Conservation (phyloP, 345 rosid species). For the Euphorbia tirucalli region DNA sequence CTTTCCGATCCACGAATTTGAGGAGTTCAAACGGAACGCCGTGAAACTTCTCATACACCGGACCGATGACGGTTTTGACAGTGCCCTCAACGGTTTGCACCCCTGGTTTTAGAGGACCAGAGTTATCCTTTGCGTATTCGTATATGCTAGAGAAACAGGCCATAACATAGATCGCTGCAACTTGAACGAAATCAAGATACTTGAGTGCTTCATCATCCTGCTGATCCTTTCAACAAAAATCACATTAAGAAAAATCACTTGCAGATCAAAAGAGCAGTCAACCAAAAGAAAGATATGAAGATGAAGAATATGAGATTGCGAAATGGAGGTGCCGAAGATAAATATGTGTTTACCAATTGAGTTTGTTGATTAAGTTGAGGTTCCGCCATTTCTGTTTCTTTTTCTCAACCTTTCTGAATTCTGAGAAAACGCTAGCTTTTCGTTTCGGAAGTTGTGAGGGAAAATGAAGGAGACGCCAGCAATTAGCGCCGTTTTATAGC, state of each 20-base stretch:
- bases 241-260: too few species aligned
- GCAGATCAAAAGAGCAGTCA: too few species aligned
- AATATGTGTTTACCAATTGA: conserved; percentile 17
- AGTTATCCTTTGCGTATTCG: conserved; percentile 65
- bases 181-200: conserved; percentile 60
- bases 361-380: conserved; percentile 22
- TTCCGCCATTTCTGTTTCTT: conserved; percentile 26
- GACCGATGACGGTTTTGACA: conserved; percentile 55
- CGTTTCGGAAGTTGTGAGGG: not conserved
- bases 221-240: conserved; percentile 17
- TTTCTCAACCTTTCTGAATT: not conserved
- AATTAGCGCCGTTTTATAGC: too few species aligned
- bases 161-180: conserved; percentile 39
- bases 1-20: conserved; percentile 66
- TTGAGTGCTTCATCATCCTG: conserved; percentile 42
- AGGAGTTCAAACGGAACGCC: conserved; percentile 61
- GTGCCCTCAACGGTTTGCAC: conserved; percentile 62
- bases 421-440: not conserved
- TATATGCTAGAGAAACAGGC: conserved; percentile 48
- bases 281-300: too few species aligned
- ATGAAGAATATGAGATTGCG: not conserved
- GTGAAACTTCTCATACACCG: conserved; percentile 55
- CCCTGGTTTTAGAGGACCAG: conserved; percentile 70
- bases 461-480: too few species aligned
- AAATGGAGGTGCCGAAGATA: too few species aligned